Percentiles rank a stretch among this genome's conserved stretches.
These are phyloP conservation scores for Clavispora carvajalis DNA, from an alignment of 805 yeast species.

Conservation along the genomic window DNA sequence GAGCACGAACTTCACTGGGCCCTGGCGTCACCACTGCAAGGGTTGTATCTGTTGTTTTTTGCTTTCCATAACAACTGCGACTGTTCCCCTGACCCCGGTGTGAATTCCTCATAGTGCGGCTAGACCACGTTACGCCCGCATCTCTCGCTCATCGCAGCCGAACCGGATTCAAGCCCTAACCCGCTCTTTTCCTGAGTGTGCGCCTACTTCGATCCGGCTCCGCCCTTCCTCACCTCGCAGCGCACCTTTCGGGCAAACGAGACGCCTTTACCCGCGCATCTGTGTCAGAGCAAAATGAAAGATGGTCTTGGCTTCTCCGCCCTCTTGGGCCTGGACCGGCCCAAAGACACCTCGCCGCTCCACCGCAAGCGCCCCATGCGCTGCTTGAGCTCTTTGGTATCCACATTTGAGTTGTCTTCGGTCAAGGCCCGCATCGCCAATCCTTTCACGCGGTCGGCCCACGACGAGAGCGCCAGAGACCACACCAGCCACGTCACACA, in stretches of 20 bases:
- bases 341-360: conserved; percentile 2
- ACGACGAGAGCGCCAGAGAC: conserved; percentile 12
- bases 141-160: not conserved
- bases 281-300: not conserved
- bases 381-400: conserved; percentile 13
- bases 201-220: not conserved
- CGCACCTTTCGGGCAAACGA: not conserved
- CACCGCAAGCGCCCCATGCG: conserved; percentile 9
- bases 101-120: not conserved
- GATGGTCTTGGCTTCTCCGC: not conserved
- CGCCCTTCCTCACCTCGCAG: not conserved
- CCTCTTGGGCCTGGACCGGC: not conserved
- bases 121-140: too few relatives aligned
- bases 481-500: conserved; percentile 4
- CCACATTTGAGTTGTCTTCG: conserved; percentile 8
- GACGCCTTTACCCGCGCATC: too few relatives aligned
- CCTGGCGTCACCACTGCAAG: not conserved
- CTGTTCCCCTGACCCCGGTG: too few relatives aligned
- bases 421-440: conserved; percentile 1
- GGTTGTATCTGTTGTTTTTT: not conserved
- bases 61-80: not conserved
- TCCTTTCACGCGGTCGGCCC: not conserved
- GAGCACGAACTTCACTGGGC: not conserved
- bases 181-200: not conserved
- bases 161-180: not conserved